phyloP scores from a whole-genome alignment of 306 rosid species.

The Cotoneaster glaucophyllus region DNA sequence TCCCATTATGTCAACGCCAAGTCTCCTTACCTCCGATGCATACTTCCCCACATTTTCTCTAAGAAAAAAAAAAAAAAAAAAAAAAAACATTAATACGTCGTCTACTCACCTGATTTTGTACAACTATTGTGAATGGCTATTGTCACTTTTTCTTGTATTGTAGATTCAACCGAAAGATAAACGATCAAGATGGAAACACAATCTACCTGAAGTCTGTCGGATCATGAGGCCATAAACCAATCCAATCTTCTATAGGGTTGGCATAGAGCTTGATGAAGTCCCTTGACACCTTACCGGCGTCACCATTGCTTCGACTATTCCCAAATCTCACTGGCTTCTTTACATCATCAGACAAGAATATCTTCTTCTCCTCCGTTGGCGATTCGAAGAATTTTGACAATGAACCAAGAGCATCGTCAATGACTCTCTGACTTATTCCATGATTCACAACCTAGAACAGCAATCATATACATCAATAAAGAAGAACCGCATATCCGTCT shows the following conservation, averaged over 20 bases:
- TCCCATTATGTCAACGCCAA: not conserved
- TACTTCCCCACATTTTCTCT: slow-evolving; percentile 1
- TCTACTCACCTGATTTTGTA: no score
- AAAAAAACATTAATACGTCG: no score
- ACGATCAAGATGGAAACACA: no score
- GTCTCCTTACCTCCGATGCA: not conserved
- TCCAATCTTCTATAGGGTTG: not conserved
- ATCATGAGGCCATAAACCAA: slow-evolving; percentile 2
- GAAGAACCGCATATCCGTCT: no score
- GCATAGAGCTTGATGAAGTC: not conserved
- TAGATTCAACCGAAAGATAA: no score
- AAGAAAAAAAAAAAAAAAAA: not conserved
- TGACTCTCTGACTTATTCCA: not conserved
- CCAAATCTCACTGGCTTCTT: not conserved
- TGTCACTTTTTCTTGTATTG: no score
- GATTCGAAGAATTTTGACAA: not conserved
- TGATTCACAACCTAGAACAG: slow-evolving; percentile 10
- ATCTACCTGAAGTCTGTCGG: not conserved
- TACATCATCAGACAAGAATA: not conserved
- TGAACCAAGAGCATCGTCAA: not conserved
- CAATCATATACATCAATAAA: not conserved
- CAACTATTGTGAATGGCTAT: no score
- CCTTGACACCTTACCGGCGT: not conserved
- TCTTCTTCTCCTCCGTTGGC: slow-evolving; percentile 1
- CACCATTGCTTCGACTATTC: no score